Evolutionary conservation across 2,329 filamentous ascomycete genomes (phyloP).

Genomic region (Tympanopsis confertula): DNA sequence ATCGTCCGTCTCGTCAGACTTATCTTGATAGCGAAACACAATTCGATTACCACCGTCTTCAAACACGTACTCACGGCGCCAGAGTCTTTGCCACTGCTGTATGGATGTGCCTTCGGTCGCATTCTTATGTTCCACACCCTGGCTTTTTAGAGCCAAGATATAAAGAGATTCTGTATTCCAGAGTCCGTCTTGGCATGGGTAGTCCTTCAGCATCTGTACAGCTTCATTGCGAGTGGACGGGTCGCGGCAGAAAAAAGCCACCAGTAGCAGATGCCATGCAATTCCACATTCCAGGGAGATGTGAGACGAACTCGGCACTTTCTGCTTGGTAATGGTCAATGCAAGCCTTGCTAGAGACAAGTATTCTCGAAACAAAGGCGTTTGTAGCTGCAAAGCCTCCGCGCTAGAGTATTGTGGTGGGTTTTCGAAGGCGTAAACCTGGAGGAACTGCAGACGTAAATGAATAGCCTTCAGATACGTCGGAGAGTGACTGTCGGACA

Average conservation of each 20-base stretch:
- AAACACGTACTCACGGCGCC: slow-evolving; percentile 19
- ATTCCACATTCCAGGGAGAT: slow-evolving; percentile 17
- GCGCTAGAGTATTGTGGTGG: slow-evolving; percentile 11
- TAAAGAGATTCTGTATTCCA: slow-evolving; percentile 16
- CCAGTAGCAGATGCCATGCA: slow-evolving; percentile 10
- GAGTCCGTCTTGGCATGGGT: slow-evolving; percentile 19
- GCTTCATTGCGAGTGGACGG: slow-evolving; percentile 18
- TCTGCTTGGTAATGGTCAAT: slow-evolving; percentile 6
- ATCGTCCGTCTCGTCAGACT: slow-evolving; percentile 4
- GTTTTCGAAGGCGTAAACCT: slow-evolving; percentile 14
- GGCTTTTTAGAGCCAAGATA: slow-evolving; percentile 12
- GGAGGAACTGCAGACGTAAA: slow-evolving; percentile 16
- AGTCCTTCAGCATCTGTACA: slow-evolving; percentile 15
- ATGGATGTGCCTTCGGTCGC: slow-evolving; percentile 11
- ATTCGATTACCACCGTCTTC: slow-evolving; percentile 19
- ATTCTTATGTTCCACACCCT: slow-evolving; percentile 14
- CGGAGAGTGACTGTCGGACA: slow-evolving; percentile 12
- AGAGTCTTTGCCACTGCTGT: slow-evolving; percentile 18
- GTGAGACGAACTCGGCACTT: slow-evolving; percentile 9
- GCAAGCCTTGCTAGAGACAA: slow-evolving; percentile 17
- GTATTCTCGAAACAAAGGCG: slow-evolving; percentile 18
- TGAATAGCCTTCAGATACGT: slow-evolving; percentile 17
- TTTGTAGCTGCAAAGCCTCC: slow-evolving; percentile 8
- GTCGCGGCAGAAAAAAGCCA: slow-evolving; percentile 17
- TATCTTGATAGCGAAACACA: slow-evolving; percentile 16